These are phyloP conservation scores for Mortierella claussenii DNA, from an alignment of 192 early-diverging fungal genomes.

Conservation along the genomic window DNA sequence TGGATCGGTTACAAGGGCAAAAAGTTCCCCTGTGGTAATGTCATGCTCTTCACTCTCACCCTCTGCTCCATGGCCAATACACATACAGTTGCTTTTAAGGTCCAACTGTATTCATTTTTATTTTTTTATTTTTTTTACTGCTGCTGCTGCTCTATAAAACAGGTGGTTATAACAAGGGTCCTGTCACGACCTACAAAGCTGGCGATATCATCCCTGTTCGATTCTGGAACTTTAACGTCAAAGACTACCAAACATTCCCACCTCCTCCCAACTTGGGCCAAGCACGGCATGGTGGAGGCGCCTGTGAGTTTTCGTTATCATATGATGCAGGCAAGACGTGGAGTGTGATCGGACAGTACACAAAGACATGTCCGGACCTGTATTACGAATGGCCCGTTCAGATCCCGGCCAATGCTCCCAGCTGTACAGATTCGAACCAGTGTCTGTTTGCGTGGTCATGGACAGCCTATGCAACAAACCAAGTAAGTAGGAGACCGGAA, in stretches of 20 bases:
- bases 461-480: slow-evolving; percentile 74
- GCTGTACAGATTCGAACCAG: slow-evolving; percentile 24
- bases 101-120: not conserved
- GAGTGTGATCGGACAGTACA: slow-evolving; percentile 45
- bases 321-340: slow-evolving; percentile 70
- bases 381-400: slow-evolving; percentile 50
- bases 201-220: slow-evolving; percentile 58
- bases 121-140: not conserved
- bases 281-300: slow-evolving; percentile 70
- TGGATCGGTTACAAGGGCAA: slow-evolving; percentile 43
- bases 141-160: not conserved
- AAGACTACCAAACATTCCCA: slow-evolving; percentile 33
- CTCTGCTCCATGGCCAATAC: not conserved
- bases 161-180: slow-evolving; percentile 43
- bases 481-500: not conserved
- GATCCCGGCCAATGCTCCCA: slow-evolving; percentile 43
- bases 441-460: slow-evolving; percentile 66
- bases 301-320: slow-evolving; percentile 74
- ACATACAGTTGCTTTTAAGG: too few relatives aligned
- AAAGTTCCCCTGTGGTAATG: slow-evolving; percentile 49
- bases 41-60: not conserved
- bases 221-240: slow-evolving; percentile 53
- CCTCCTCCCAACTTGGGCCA: slow-evolving; percentile 40
- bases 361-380: slow-evolving; percentile 52
- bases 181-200: slow-evolving; percentile 58